These are phyloP conservation scores for Amylostereum areolatum DNA, from an alignment of 1,284 basidiomycete species.

Conservation along the genomic window DNA sequence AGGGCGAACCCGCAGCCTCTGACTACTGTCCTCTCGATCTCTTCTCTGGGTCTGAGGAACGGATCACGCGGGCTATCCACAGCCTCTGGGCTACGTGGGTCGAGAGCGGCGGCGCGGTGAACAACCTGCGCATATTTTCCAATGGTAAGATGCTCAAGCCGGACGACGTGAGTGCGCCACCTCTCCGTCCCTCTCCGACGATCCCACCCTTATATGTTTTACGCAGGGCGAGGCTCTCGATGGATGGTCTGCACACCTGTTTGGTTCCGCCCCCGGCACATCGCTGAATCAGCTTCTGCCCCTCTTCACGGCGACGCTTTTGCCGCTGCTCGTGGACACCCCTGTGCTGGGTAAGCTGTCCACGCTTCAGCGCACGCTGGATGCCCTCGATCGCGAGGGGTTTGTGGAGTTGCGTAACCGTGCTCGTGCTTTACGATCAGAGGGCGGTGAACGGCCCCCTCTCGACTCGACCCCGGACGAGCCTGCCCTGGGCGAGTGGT, in stretches of 20 bases:
- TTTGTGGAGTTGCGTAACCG: background rate
- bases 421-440: background rate
- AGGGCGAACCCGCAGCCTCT: slow-evolving; percentile 33
- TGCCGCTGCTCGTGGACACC: slow-evolving; percentile 47
- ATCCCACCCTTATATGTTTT: background rate
- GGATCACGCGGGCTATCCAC: slow-evolving; percentile 60
- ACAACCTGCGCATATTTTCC: slow-evolving; percentile 79
- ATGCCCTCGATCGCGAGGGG: slow-evolving; percentile 51
- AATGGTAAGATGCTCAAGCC: slow-evolving; percentile 56
- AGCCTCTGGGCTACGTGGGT: slow-evolving; percentile 74
- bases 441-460: background rate
- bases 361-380: slow-evolving; percentile 70
- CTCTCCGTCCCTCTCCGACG: background rate
- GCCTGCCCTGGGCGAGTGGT: slow-evolving; percentile 54
- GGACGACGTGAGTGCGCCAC: slow-evolving; percentile 49
- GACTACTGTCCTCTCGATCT: slow-evolving; percentile 86
- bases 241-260: background rate
- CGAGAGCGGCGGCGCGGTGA: slow-evolving; percentile 52
- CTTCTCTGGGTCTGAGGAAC: slow-evolving; percentile 59
- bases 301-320: slow-evolving; percentile 38
- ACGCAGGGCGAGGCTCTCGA: too few relatives aligned
- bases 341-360: slow-evolving; percentile 55
- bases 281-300: slow-evolving; percentile 3
- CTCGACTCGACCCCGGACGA: slow-evolving; percentile 23
- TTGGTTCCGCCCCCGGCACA: slow-evolving; percentile 24